A percentile compares a stretch with the other conserved stretches of the same genome.
Conservation (phyloP, 2,329 filamentous ascomycete genomes). For the Chalaropsis thielavioides region DNA sequence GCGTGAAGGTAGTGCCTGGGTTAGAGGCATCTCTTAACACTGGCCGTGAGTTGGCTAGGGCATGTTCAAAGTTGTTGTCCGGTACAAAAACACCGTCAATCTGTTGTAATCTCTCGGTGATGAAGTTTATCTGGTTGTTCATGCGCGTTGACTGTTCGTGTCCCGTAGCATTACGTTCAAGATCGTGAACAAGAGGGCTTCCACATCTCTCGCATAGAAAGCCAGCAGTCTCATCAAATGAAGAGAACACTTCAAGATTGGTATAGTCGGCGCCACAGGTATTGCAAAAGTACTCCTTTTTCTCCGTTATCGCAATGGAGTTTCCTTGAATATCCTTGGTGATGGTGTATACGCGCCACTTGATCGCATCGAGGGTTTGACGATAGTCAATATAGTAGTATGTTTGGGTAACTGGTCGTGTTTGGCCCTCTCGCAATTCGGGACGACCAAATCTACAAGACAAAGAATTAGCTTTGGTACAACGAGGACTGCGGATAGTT, state of each 20-base stretch:
- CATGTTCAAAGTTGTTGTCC: slow-evolving; percentile 58
- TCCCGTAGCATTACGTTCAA: slow-evolving; percentile 53
- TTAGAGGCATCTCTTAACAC: slow-evolving; percentile 53
- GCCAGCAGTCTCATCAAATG: slow-evolving; percentile 45
- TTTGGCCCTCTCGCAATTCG: slow-evolving; percentile 67
- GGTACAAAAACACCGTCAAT: slow-evolving; percentile 65
- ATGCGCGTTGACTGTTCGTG: slow-evolving; percentile 59
- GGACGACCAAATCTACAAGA: slow-evolving; percentile 30
- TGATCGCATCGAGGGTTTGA: slow-evolving; percentile 87
- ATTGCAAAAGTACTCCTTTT: slow-evolving; percentile 80
- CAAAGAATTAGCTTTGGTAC: neutral
- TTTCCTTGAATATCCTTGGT: slow-evolving; percentile 79
- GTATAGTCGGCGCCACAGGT: slow-evolving; percentile 79
- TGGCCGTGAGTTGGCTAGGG: slow-evolving; percentile 46
- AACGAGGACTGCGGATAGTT: slow-evolving; percentile 37
- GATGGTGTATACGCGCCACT: slow-evolving; percentile 79
- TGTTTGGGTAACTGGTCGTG: slow-evolving; percentile 68
- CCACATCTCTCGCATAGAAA: slow-evolving; percentile 77
- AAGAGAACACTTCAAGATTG: slow-evolving; percentile 75
- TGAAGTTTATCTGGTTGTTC: slow-evolving; percentile 66
- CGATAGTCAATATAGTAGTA: slow-evolving; percentile 98
- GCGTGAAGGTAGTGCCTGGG: slow-evolving; percentile 45
- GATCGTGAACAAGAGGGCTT: slow-evolving; percentile 46
- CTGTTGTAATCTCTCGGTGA: slow-evolving; percentile 59
- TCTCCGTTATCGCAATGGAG: slow-evolving; percentile 64